These are phyloP conservation scores for Erigeron canadensis DNA, from an alignment of 129 eudicot genomes.

Conservation along the genomic window DNA sequence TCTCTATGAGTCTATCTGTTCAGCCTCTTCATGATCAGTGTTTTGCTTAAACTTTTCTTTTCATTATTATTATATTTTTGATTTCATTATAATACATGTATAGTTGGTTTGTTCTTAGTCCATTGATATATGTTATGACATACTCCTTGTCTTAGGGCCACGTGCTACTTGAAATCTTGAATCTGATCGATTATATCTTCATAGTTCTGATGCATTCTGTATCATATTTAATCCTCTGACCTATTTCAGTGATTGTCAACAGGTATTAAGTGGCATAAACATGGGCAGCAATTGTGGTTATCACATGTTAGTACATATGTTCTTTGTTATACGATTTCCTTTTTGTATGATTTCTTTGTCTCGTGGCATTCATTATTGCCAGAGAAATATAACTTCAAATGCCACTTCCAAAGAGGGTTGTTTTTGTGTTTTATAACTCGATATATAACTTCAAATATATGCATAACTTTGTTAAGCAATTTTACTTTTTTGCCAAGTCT, in stretches of 20 bases:
- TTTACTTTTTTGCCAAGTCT: no score
- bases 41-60: neutral
- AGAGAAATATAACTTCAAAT: neutral
- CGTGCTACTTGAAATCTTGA: neutral
- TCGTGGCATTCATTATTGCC: neutral
- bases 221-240: slow-evolving; percentile 10
- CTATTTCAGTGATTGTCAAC: slow-evolving; percentile 21
- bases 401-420: neutral
- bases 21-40: no score
- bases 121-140: neutral
- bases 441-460: neutral
- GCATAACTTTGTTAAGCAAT: no score
- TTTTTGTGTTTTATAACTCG: neutral
- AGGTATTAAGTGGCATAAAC: slow-evolving; percentile 97
- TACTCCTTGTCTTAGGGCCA: neutral
- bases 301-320: slow-evolving; percentile 63
- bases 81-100: neutral
- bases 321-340: neutral
- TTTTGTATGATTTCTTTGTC: neutral
- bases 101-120: neutral
- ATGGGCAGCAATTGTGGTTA: slow-evolving; percentile 94
- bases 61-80: neutral
- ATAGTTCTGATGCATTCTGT: neutral
- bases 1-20: no score
- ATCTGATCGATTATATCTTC: neutral